These are phyloP conservation scores for Scenedesmus sp. DNA, from an alignment of 163 green algal species.

Conservation along the genomic window DNA sequence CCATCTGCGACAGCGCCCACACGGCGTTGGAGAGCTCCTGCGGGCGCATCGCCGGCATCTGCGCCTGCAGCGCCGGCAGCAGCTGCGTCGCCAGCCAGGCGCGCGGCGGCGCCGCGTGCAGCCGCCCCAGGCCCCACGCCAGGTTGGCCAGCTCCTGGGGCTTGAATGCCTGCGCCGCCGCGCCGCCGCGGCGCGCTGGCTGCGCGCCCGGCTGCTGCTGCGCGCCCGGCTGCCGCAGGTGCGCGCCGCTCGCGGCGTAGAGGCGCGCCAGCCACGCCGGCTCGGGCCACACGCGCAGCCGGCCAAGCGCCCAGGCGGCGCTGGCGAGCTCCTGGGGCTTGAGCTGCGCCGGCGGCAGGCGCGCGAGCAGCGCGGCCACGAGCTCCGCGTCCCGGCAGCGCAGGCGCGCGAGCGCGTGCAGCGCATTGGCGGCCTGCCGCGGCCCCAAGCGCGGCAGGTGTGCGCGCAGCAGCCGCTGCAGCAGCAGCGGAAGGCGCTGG, in stretches of 20 bases:
- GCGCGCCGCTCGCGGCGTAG: not conserved
- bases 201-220: not conserved
- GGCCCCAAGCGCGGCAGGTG: constrained; percentile 9
- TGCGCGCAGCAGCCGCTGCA: constrained; percentile 6
- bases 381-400: constrained; percentile 18
- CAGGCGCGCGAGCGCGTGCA: constrained; percentile 29
- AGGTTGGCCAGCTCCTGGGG: constrained; percentile 42
- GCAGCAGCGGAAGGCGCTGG: not conserved
- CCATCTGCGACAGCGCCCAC: constrained; percentile 21
- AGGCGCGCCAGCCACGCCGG: not conserved
- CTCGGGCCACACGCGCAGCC: not conserved
- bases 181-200: no score
- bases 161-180: not conserved
- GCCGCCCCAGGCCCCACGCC: constrained; percentile 30
- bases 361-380: not conserved
- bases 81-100: constrained; percentile 24
- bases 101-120: constrained; percentile 6
- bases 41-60: not conserved
- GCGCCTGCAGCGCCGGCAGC: not conserved
- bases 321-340: not conserved
- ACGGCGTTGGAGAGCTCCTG: constrained; percentile 41
- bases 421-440: constrained; percentile 27
- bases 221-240: not conserved
- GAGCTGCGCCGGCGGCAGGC: not conserved
- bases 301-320: not conserved